These are phyloP conservation scores for Xylaria intraflava DNA, from an alignment of 495 filamentous ascomycete genomes.

Conservation along the genomic window DNA sequence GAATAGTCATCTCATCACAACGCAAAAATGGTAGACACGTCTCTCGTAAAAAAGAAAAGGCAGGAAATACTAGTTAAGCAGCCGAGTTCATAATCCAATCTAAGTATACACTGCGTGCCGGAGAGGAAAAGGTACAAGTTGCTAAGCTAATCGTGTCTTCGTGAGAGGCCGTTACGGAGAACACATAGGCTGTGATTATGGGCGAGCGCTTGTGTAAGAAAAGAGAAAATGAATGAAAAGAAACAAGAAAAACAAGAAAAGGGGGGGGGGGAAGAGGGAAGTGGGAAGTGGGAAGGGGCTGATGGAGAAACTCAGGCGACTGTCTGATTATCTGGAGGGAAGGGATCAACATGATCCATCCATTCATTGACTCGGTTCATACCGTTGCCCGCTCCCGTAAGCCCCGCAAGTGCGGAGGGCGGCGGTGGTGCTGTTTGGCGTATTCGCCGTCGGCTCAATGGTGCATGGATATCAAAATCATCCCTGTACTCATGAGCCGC, in stretches of 20 bases:
- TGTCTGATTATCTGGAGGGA: slow-evolving; percentile 6
- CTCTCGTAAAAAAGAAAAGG: not conserved
- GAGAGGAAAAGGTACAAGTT: not conserved
- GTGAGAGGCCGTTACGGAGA: slow-evolving; percentile 3
- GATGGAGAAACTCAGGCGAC: slow-evolving; percentile 5
- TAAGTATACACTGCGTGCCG: slow-evolving; percentile 8
- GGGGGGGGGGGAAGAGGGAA: not conserved
- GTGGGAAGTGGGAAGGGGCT: not conserved
- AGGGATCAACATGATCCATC: slow-evolving; percentile 41
- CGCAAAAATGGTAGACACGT: not conserved
- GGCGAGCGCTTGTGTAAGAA: not conserved
- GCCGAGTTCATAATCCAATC: slow-evolving; percentile 3
- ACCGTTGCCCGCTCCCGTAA: slow-evolving; percentile 38
- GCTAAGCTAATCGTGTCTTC: slow-evolving; percentile 1
- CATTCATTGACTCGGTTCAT: slow-evolving; percentile 43
- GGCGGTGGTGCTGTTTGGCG: slow-evolving; percentile 24
- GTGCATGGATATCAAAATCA: slow-evolving; percentile 17
- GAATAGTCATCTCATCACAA: not conserved
- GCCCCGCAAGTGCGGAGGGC: slow-evolving; percentile 39
- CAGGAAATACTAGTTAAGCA: not conserved
- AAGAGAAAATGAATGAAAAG: not conserved
- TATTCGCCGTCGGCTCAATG: slow-evolving; percentile 15
- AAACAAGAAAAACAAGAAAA: not conserved
- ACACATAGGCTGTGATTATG: not conserved
- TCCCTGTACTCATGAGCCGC: slow-evolving; percentile 19